Base-by-base conservation (phyloP, 305 asterid species). In the Coffea humblotiana region DNA sequence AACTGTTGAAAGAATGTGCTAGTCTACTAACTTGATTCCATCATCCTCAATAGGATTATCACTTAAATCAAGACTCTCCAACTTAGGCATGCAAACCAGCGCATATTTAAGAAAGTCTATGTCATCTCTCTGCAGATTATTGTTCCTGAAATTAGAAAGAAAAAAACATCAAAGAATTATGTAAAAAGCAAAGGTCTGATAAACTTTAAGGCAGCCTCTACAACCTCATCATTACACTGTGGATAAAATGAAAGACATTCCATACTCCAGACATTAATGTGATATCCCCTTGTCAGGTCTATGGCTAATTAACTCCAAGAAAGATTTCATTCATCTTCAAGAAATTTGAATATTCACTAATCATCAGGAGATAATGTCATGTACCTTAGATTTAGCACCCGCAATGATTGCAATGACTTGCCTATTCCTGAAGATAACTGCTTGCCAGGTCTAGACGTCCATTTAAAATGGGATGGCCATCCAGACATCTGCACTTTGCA, bases 11-110 rank as follows among this genome's bases (percentile, higher is more conserved):
- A 71, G 56, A 67, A 18, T 25, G 61, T 76, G 66, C 52, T 65
- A 76, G 49, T 78, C 77, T 78, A 48, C 79, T 70, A 77, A 95
- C 99, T 85, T 83, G 80, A 91, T 81, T 84, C 99, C 98, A 61
- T 75, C 86, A 80, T 89, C 97, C 88, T 88, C 94, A 35, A 95
- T 86, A 37, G 88, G 83, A 83, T 93, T 94, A 77, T 92, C 94
- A 85, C 99, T 92, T 82, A 93, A 85, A 90, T 95, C 98, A 80
- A 95, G 97, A 79, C 82, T 86, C 86, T 92, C 92, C 89, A 95
- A 84, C 85, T 89, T 88, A 81, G 97, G 98, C 92, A 95, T 87
- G 90, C 83, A 83, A 85, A 72, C 74, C 77, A 93, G 89, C 52
- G 90, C 92, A 71, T 82, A 86, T 82, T 82, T 91, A 83, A 95